Evolutionary conservation across 805 yeast genomes (phyloP).

Genomic region (Spathaspora girioi): DNA sequence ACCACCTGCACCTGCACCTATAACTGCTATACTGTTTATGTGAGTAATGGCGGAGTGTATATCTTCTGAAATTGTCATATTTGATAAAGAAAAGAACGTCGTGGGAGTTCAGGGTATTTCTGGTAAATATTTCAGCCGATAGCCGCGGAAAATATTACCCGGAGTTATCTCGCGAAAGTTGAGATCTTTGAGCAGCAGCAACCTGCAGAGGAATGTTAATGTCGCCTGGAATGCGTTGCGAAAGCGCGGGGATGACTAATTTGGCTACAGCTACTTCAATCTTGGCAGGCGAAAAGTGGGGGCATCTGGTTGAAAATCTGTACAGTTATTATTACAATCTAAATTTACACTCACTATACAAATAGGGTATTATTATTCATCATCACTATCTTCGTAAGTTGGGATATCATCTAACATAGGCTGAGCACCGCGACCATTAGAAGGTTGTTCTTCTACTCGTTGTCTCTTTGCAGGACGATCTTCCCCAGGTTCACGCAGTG

Average conservation of each 20-base stretch:
- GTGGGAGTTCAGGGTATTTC: no score
- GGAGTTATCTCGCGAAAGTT: no score
- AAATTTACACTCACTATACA: neutral
- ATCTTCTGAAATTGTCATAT: neutral
- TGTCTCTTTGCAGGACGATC: conserved; percentile 6
- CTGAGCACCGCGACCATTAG: neutral
- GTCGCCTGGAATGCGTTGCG: no score
- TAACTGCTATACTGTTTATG: conserved; percentile 31
- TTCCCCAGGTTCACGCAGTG: neutral
- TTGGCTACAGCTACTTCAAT: no score
- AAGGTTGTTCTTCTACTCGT: conserved; percentile 6
- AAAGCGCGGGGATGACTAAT: no score
- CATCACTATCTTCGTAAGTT: conserved; percentile 40
- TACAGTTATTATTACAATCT: neutral
- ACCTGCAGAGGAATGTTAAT: no score
- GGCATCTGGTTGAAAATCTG: neutral
- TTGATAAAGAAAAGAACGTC: neutral
- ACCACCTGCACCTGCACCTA: conserved; percentile 76
- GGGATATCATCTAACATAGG: conserved; percentile 25
- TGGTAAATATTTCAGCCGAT: no score
- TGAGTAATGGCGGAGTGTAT: neutral
- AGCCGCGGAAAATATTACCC: no score
- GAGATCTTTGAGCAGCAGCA: no score
- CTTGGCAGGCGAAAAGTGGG: neutral
- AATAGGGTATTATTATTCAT: conserved; percentile 11